Evolutionary conservation across 495 filamentous ascomycete genomes (phyloP), one percentile per base, ranked within the genome.

Genomic region (Acidiella bohemica): DNA sequence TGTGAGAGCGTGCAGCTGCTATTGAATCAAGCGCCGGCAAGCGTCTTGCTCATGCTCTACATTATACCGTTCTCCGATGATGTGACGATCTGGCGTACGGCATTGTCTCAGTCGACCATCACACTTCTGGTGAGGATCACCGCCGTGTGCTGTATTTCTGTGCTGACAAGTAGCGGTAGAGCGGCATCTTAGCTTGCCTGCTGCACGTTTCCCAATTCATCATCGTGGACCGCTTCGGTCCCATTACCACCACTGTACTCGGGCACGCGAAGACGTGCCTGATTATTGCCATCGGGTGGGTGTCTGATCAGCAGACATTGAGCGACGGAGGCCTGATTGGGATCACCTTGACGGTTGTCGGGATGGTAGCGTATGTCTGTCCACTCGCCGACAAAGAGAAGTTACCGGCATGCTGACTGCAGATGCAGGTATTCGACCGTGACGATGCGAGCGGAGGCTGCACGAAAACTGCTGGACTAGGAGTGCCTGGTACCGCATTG

Each of bases 131-230:
- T n/a, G n/a, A n/a, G n/a, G n/a, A n/a, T n/a, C n/a, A n/a, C 14
- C 32, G 22, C 9, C 10, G 8, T 4, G 8, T 36, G 11, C 32
- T 7, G 14, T 4, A 27, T 27, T 27, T 7, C n/a, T 27, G 19
- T 19, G 32, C 32, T 36, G 17, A 36, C 17, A 22, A 9, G 19
- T 20, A 30, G 4, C 5, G 1, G n/a, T 18, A 64, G 67, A 70
- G 69, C 46, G 78, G 78, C 6, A 33, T 72, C 11, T 73, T 75
- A 42, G 80, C 80, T 3, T 71, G 69, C 20, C 57, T 81, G 14
- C 77, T 84, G 49, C 84, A 84, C 53, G 63, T 82, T 33, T 78
- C 73, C 6, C 78, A 81, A 50, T 84, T 84, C 51, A 79, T 79
- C 51, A 81, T 84, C 47, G 73, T 84, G 26, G 76, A 73, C 18